Evolutionary conservation across 1,284 basidiomycete species (phyloP).

Genomic region (Thecaphora thlaspeos): DNA sequence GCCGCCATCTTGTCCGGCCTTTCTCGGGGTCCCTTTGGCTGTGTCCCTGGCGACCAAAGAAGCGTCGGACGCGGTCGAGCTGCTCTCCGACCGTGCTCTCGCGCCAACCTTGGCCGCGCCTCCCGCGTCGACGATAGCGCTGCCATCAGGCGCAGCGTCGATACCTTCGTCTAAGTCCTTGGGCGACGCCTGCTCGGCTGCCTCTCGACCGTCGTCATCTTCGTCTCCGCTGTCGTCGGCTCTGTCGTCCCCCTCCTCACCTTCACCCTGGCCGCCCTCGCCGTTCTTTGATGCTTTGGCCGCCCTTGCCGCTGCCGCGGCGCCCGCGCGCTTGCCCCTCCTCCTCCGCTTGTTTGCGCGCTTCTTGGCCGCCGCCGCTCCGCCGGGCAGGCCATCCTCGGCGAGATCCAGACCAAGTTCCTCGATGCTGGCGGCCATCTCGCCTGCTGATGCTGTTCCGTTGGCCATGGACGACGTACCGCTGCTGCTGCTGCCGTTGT

Average conservation of each 20-base stretch:
- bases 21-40: not conserved
- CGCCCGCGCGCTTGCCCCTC: constrained; percentile 49
- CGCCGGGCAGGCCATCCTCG: constrained; percentile 1
- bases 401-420: not conserved
- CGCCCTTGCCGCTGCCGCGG: constrained; percentile 55
- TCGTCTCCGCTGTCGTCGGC: constrained; percentile 6
- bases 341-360: constrained; percentile 42
- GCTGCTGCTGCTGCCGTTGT: too few relatives aligned
- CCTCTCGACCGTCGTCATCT: not conserved
- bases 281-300: constrained; percentile 66
- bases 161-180: too few relatives aligned
- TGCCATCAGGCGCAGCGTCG: too few relatives aligned
- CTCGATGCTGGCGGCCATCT: not conserved
- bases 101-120: too few relatives aligned
- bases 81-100: too few relatives aligned
- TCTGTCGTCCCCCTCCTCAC: constrained; percentile 41
- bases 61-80: not conserved
- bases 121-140: too few relatives aligned
- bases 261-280: constrained; percentile 59
- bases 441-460: too few relatives aligned
- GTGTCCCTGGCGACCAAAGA: not conserved
- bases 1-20: too few relatives aligned
- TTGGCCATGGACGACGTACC: too few relatives aligned
- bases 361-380: constrained; percentile 16
- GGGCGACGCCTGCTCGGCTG: too few relatives aligned